Evolutionary conservation across 2,329 filamentous ascomycete genomes (phyloP), one percentile per base, ranked within the genome.

Genomic region (Paecilomyces formosus): DNA sequence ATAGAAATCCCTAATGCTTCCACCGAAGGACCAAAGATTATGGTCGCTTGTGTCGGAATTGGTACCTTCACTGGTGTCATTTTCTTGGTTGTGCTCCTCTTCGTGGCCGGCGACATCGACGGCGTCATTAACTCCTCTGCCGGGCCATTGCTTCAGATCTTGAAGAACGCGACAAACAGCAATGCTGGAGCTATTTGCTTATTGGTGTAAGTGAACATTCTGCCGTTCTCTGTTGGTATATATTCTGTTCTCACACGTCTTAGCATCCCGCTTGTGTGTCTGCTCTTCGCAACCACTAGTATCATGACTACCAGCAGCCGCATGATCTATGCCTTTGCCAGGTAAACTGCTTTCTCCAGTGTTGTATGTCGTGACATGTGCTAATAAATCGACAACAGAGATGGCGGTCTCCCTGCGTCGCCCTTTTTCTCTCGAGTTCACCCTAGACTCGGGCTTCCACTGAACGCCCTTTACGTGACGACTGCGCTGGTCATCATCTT

Each of bases 311-410:
- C 86, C 0, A 84, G 80, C 33, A 83, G 79, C 33, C 80, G 86
- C 7, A 88, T 88, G 81, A 83, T 83, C 8, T 88, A 85, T 65
- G 86, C 87, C 0, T 88, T 89, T 62, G 85, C 82, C 57, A 75
- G 84, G 39, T 45, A 45, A 45, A 15, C 13, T 8, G 2, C 6
- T n/a, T 45, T 18, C 1, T 31, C 30, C 30, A 4, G 15, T 9
- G n/a, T 9, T 9, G 18, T 45, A 8, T 6, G 15, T 45, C n/a
- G n/a, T n/a, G 4, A 18, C 39, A 45, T 21, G 8, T 45, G 6
- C 39, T 45, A 45, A 45, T 45, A 45, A 45, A 45, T 18, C 5
- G 18, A 45, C 39, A 45, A 45, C 39, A 45, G 39, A 64, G 88
- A 90, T 59, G 82, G 86, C 2, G 88, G 87, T 11, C 79, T 90